phyloP scores from a whole-genome alignment of 345 rosid genomes.

The Gossypium anomalum region DNA sequence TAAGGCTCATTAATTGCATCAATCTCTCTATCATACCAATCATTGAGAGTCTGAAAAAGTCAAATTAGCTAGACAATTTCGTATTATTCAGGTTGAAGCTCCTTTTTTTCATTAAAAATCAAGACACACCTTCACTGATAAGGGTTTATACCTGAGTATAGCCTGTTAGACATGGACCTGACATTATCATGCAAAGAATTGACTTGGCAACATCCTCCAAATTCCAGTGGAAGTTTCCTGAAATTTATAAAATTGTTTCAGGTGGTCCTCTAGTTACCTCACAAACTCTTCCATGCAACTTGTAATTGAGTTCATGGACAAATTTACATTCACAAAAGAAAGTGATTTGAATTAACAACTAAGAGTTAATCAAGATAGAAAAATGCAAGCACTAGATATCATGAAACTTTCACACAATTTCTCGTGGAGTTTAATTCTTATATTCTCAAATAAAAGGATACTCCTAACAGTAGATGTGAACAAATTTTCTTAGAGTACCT shows the following conservation, averaged over 20 bases:
- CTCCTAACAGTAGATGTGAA: neutral
- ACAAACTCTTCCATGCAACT: neutral
- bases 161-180: slow-evolving; percentile 96
- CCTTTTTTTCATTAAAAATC: slow-evolving; percentile 17
- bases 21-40: slow-evolving; percentile 94
- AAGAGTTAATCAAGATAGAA: neutral
- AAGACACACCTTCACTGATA: neutral
- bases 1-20: slow-evolving; percentile 98
- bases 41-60: slow-evolving; percentile 70
- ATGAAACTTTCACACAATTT: neutral
- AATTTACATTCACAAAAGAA: neutral
- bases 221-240: slow-evolving; percentile 96
- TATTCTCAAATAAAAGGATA: slow-evolving; percentile 1
- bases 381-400: neutral
- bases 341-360: neutral
- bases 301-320: neutral
- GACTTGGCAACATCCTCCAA: slow-evolving; percentile 90
- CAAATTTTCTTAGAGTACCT: slow-evolving; percentile 37
- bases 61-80: slow-evolving; percentile 16
- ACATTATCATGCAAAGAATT: slow-evolving; percentile 88
- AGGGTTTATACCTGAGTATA: slow-evolving; percentile 72
- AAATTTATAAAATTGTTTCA: slow-evolving; percentile 12
- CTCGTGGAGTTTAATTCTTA: neutral
- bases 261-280: neutral
- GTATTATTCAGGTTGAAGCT: slow-evolving; percentile 14